These are phyloP conservation scores for Macrophomina tecta DNA, from an alignment of 2,329 filamentous ascomycete species.

Conservation along the genomic window DNA sequence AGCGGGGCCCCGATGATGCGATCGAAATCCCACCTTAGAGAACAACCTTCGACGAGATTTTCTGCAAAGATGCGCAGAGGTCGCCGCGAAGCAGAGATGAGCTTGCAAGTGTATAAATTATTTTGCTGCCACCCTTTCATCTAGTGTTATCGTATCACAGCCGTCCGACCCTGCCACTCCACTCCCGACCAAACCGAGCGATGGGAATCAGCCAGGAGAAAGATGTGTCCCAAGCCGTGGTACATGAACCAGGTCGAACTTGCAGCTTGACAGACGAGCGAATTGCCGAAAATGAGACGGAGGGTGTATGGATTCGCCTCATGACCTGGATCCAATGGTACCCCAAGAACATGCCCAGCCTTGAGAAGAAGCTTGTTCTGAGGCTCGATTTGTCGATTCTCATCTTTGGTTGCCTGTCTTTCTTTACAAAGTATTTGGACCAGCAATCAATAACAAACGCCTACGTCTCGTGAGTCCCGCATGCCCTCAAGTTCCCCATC, in stretches of 20 bases:
- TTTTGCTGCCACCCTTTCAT: not conserved
- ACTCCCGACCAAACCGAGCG: not conserved
- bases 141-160: not conserved
- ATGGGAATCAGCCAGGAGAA: not conserved
- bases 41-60: not conserved
- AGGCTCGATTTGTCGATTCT: constrained; percentile 49
- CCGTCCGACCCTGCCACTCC: not conserved
- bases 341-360: constrained; percentile 38
- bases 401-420: constrained; percentile 48
- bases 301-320: constrained; percentile 30
- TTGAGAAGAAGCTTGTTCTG: constrained; percentile 45
- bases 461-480: constrained; percentile 28
- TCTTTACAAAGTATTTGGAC: constrained; percentile 51
- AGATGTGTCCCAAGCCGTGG: not conserved
- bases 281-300: not conserved
- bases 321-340: constrained; percentile 40
- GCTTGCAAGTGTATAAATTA: not conserved
- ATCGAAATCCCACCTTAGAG: not conserved
- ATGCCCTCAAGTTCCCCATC: not conserved
- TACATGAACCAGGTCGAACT: not conserved
- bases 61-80: not conserved
- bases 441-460: constrained; percentile 31
- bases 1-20: constrained; percentile 16
- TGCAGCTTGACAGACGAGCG: not conserved
- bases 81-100: not conserved